Percentiles rank a stretch among this genome's conserved stretches.
These are phyloP conservation scores for Candida smagusa DNA, from an alignment of 1,139 yeast species.

Conservation along the genomic window DNA sequence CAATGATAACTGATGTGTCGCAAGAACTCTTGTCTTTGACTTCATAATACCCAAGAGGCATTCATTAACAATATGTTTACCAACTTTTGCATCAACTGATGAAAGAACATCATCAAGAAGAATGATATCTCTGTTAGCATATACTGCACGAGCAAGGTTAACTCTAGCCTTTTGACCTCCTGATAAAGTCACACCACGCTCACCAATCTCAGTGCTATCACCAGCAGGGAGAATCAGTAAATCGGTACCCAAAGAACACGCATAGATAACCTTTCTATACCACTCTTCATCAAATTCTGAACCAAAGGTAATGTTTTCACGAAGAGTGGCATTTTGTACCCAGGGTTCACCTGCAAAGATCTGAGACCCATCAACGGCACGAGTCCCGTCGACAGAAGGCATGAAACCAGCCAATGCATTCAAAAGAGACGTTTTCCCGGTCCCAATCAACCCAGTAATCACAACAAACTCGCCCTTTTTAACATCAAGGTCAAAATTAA, in stretches of 20 bases:
- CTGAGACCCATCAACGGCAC: conserved; percentile 38
- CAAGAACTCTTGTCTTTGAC: conserved; percentile 15
- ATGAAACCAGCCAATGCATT: conserved; percentile 47
- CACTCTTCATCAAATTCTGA: conserved; percentile 46
- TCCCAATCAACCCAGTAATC: conserved; percentile 47
- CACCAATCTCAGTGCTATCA: conserved; percentile 19
- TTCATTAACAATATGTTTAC: conserved; percentile 15
- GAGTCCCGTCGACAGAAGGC: conserved; percentile 39
- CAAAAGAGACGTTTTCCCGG: conserved; percentile 46
- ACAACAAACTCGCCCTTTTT: conserved; percentile 42
- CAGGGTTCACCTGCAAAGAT: conserved; percentile 50
- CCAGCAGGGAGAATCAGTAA: conserved; percentile 14
- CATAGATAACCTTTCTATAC: conserved; percentile 55
- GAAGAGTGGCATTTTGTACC: conserved; percentile 43
- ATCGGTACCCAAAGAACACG: conserved; percentile 57
- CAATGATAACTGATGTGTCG: conserved; percentile 18
- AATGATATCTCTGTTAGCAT: conserved; percentile 12
- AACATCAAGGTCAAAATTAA: conserved; percentile 29
- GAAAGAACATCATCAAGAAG: conserved; percentile 17
- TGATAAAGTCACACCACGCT: conserved; percentile 17
- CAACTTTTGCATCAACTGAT: conserved; percentile 19
- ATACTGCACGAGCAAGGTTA: conserved; percentile 18
- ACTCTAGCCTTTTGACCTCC: conserved; percentile 21
- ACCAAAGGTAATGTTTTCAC: conserved; percentile 68
- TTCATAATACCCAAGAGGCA: conserved; percentile 14